These are phyloP conservation scores for Hypoxylon sp. DNA, from an alignment of 2,329 filamentous ascomycete species.

Conservation along the genomic window DNA sequence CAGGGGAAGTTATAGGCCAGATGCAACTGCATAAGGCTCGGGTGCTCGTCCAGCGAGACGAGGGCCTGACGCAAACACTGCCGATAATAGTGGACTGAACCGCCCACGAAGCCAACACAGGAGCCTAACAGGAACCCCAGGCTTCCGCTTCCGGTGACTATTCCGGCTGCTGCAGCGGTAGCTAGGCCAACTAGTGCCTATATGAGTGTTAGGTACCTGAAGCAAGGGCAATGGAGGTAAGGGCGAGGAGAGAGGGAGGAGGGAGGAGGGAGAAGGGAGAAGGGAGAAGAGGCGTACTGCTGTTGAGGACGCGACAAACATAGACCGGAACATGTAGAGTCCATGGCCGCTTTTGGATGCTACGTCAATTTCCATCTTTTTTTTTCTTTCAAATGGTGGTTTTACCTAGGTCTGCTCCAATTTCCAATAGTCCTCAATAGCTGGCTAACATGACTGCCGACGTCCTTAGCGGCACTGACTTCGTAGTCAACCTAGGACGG, in stretches of 20 bases:
- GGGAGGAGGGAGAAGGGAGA: conserved; percentile 1
- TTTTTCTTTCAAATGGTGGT: neutral
- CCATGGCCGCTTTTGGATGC: conserved; percentile 38
- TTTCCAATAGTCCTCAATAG: conserved; percentile 42
- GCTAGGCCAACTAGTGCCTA: conserved; percentile 42
- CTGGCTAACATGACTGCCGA: conserved; percentile 40
- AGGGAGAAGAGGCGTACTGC: conserved; percentile 31
- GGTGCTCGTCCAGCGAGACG: conserved; percentile 40
- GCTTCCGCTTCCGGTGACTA: conserved; percentile 38
- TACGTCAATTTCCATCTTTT: conserved; percentile 1
- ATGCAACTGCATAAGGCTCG: conserved; percentile 43
- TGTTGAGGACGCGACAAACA: conserved; percentile 43
- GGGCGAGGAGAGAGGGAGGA: neutral
- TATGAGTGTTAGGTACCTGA: neutral
- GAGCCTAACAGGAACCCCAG: conserved; percentile 41
- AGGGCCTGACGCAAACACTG: conserved; percentile 39
- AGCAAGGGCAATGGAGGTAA: neutral
- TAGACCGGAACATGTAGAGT: conserved; percentile 46
- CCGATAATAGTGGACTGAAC: conserved; percentile 41
- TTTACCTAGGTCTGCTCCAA: conserved; percentile 44
- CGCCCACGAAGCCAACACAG: conserved; percentile 40
- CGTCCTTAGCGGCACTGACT: conserved; percentile 23
- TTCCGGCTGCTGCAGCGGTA: conserved; percentile 31
- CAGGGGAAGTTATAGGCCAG: conserved; percentile 45
- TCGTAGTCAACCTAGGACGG: conserved; percentile 33